Percentiles rank a stretch among this genome's conserved stretches.
Evolutionary conservation across 2,329 filamentous ascomycete genomes (phyloP).

Genomic region (Cladosporium colombiae): DNA sequence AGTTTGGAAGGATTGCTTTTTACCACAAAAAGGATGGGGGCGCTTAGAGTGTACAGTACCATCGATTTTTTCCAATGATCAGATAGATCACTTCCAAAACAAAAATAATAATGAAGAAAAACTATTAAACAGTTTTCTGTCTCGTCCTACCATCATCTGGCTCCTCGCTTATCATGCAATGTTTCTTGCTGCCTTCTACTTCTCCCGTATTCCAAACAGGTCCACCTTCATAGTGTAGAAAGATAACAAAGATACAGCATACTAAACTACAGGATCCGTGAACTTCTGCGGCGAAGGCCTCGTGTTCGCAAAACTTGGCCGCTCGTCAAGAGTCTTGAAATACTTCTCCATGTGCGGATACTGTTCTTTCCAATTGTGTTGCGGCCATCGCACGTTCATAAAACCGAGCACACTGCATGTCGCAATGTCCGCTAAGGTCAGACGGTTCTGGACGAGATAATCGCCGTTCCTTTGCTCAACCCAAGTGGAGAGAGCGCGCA

Average conservation of each 20-base stretch:
- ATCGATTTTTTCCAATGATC: background rate
- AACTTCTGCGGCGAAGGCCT: slow-evolving; percentile 38
- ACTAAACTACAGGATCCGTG: slow-evolving; percentile 39
- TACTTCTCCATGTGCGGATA: slow-evolving; percentile 44
- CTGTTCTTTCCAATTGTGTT: slow-evolving; percentile 37
- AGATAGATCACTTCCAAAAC: background rate
- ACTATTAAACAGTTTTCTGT: background rate
- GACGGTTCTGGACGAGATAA: slow-evolving; percentile 36
- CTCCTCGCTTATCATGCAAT: background rate
- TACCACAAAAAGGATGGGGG: background rate
- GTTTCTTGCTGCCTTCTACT: background rate
- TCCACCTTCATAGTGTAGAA: background rate
- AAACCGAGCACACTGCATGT: slow-evolving; percentile 38
- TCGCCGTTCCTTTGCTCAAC: slow-evolving; percentile 30
- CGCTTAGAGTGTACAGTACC: background rate
- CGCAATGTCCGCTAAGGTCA: slow-evolving; percentile 42
- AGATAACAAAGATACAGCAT: background rate
- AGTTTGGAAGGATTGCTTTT: background rate
- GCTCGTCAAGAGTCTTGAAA: slow-evolving; percentile 48
- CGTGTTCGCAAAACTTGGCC: slow-evolving; percentile 43
- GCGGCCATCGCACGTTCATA: slow-evolving; percentile 37
- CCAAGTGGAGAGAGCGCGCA: slow-evolving; percentile 36
- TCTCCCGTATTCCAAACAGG: background rate
- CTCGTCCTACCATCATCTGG: background rate
- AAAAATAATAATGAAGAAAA: background rate